Conservation (phyloP, 2,329 filamentous ascomycete species). For the Paecilomyces sp. region DNA sequence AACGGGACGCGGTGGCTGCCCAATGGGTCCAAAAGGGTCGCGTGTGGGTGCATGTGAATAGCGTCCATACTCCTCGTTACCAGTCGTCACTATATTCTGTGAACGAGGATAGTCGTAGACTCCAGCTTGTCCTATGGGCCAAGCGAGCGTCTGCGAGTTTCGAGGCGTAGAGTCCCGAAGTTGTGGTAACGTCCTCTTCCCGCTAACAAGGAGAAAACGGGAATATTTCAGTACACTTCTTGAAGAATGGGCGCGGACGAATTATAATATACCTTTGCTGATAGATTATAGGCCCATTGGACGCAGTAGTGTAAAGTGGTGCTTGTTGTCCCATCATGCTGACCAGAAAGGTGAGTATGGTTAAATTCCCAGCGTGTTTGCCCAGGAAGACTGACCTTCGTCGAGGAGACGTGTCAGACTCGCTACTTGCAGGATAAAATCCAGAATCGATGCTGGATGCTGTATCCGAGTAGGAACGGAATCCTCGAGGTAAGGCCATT, state of each 20-base stretch:
- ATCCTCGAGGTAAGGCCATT: conserved; percentile 22
- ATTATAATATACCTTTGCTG: conserved; percentile 28
- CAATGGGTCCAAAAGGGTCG: conserved; percentile 24
- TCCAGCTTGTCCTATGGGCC: conserved; percentile 15
- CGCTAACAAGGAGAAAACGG: conserved; percentile 16
- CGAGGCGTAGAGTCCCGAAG: conserved; percentile 19
- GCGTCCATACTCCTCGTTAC: conserved; percentile 19
- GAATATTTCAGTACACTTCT: conserved; percentile 8
- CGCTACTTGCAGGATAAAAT: conserved; percentile 21
- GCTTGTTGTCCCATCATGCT: conserved; percentile 22
- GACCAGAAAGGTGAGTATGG: conserved; percentile 18
- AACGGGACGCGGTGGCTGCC: conserved; percentile 19
- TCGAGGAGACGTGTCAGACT: conserved; percentile 25
- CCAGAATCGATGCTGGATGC: conserved; percentile 21
- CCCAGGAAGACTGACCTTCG: conserved; percentile 23
- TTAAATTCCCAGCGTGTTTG: neutral
- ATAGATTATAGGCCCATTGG: conserved; percentile 23
- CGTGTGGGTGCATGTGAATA: conserved; percentile 20
- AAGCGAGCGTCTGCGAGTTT: conserved; percentile 18
- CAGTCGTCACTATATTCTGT: conserved; percentile 20
- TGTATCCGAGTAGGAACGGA: conserved; percentile 22
- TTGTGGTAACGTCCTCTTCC: conserved; percentile 22
- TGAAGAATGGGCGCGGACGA: neutral
- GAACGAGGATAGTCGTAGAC: conserved; percentile 24
- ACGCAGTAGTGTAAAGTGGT: conserved; percentile 19